Evolutionary conservation across 2,329 filamentous ascomycete species (phyloP), one percentile per base, ranked within the genome.

Genomic region (Atkinsonella hypoxylon): DNA sequence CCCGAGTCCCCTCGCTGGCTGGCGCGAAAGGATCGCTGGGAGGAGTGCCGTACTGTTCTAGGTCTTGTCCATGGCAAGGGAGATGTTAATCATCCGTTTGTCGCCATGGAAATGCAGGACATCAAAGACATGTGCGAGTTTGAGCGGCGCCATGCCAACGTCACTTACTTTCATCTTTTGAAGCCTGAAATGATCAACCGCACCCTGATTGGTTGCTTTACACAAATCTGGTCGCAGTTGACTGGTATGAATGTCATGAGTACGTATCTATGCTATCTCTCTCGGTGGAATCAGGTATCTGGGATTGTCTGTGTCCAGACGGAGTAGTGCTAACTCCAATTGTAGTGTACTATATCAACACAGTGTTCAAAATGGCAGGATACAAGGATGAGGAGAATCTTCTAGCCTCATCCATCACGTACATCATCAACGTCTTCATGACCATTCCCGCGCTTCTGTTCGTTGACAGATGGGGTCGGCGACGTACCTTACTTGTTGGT

Each of bases 381-480:
- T 69, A 70, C 49, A 52, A 47, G 11, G 65, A 67, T 10, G 75
- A 79, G 51, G 65, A 75, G 54, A 75, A 74, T 38, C 64, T 80
- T 10, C 68, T 78, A 45, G 76, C 76, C 1, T 77, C 76, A 0
- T 75, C 73, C 4, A 76, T 81, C 17, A 73, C 77, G 57, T 80
- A 80, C 55, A 74, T 89, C 58, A 87, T 91, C 71, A 90, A 90
- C 64, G 86, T 91, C 1, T 53, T 82, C 48, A 87, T 88, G 81
- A 91, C 87, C 0, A 64, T 90, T 3, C 84, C 85, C 0, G 86
- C 86, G 1, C 74, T 91, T 22, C 67, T 90, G 51, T 90, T 73
- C 70, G 77, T 90, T 58, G 87, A 93, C 58, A 73, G 75, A 50
- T 87, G 83, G 81, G 87, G 87, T 45, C 85, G 87, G 55, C 82